Percentiles rank a stretch among this genome's conserved stretches.
Evolutionary conservation across 1,284 basidiomycete species (phyloP).

Genomic region (Malassezia arunalokei): DNA sequence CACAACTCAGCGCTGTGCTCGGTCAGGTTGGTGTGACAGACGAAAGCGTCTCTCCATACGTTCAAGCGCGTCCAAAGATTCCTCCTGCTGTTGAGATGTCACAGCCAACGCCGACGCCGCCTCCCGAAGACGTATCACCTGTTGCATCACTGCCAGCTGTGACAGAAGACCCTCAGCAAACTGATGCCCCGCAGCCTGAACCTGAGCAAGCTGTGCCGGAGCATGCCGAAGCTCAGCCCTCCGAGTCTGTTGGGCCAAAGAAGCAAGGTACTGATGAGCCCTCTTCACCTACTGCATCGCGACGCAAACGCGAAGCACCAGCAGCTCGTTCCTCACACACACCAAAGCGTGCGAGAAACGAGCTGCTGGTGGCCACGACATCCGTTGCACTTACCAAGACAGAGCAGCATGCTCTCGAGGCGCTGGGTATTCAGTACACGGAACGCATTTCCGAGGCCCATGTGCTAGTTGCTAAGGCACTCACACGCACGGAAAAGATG

Average conservation of each 20-base stretch:
- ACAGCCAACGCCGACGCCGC: not conserved
- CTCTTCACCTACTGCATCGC: not conserved
- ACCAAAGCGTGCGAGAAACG: conserved; percentile 1
- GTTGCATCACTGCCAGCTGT: not conserved
- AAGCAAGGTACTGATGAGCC: not conserved
- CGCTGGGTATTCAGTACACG: conserved; percentile 4
- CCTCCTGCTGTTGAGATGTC: no score
- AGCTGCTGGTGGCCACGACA: conserved; percentile 12
- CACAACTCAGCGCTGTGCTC: conserved; percentile 2
- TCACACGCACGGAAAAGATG: conserved; percentile 22
- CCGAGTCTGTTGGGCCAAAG: not conserved
- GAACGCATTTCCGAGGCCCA: conserved; percentile 15
- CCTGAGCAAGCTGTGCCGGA: not conserved
- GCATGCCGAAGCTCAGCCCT: not conserved
- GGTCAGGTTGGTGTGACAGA: conserved; percentile 5
- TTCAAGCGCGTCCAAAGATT: no score
- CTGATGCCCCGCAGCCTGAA: not conserved
- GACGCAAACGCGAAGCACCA: not conserved
- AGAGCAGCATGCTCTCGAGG: conserved; percentile 6
- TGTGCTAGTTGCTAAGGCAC: conserved; percentile 14
- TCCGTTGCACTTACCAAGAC: conserved; percentile 11
- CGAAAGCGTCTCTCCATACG: not conserved
- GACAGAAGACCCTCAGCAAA: not conserved
- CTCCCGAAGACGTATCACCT: not conserved
- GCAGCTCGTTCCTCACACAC: not conserved